Percentiles rank a stretch among this genome's conserved stretches.
Conservation (phyloP, 1,139 yeast genomes). For the Zygoascus meyerae region DNA sequence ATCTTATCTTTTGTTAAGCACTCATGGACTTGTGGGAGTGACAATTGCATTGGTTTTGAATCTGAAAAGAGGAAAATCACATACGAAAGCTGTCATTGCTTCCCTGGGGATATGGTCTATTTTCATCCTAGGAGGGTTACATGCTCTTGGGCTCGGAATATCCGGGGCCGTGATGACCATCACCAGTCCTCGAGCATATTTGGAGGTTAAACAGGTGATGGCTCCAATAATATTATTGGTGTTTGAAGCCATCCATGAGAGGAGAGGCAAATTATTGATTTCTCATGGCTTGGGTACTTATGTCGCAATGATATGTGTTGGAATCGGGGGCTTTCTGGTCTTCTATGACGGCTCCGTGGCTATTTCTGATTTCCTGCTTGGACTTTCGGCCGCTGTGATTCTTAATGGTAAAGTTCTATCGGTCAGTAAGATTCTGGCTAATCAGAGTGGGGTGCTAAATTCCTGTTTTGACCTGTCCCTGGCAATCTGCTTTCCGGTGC, state of each 20-base stretch:
- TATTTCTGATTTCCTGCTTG: not conserved
- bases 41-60: not conserved
- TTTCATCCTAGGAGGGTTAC: not conserved
- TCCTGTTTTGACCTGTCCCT: not conserved
- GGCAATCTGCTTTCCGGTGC: not conserved
- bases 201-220: slow-evolving; percentile 1
- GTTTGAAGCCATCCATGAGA: not conserved
- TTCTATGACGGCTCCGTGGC: not conserved
- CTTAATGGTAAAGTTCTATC: not conserved
- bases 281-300: not conserved
- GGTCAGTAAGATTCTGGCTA: not conserved
- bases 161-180: not conserved
- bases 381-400: not conserved
- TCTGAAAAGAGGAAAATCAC: not conserved
- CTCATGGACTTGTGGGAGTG: not conserved
- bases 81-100: not conserved
- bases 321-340: not conserved
- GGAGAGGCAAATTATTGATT: not conserved
- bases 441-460: not conserved
- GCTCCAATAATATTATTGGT: slow-evolving; percentile 1
- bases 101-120: not conserved
- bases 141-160: not conserved
- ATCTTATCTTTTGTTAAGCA: not conserved
- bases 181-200: not conserved
- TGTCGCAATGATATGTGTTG: not conserved